Conservation (phyloP, 1,284 basidiomycete genomes). For the Abortiporus biennis region DNA sequence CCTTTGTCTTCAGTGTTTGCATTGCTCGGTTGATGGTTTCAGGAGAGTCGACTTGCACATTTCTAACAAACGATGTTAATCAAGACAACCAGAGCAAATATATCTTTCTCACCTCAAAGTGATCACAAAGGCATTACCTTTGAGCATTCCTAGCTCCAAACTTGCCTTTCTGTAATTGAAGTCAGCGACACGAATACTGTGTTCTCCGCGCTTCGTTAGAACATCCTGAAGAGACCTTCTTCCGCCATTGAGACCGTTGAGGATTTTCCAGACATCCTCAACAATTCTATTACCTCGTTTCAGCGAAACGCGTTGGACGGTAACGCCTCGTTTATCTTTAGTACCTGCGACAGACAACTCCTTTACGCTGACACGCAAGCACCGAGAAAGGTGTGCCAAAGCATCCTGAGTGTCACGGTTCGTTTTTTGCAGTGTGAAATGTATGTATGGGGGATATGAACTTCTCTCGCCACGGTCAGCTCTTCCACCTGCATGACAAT, state of each 20-base stretch:
- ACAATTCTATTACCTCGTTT: constrained; percentile 76
- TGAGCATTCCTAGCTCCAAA: constrained; percentile 90
- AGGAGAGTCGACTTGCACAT: constrained; percentile 70
- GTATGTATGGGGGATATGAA: constrained; percentile 84
- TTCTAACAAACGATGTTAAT: constrained; percentile 41
- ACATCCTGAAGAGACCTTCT: constrained; percentile 54
- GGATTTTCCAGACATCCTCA: constrained; percentile 79
- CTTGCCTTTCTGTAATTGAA: constrained; percentile 77
- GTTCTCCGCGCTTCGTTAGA: constrained; percentile 73
- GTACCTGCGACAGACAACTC: constrained; percentile 92
- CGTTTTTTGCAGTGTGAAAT: constrained; percentile 96
- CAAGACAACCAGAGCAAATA: neutral
- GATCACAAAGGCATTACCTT: constrained; percentile 94
- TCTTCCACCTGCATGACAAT: neutral
- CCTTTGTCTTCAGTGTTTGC: constrained; percentile 75
- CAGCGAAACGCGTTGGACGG: constrained; percentile 87
- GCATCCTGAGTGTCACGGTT: constrained; percentile 98
- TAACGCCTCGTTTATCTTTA: constrained; percentile 97
- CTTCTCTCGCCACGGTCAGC: constrained; percentile 44
- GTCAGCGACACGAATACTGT: constrained; percentile 87
- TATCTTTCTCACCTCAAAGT: constrained; percentile 69
- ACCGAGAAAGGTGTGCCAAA: constrained; percentile 72
- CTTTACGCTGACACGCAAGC: constrained; percentile 68
- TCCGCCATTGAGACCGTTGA: constrained; percentile 63
- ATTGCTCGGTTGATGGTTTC: constrained; percentile 74